Evolutionary conservation across 2,329 filamentous ascomycete genomes (phyloP).

Genomic region (Colletotrichum endophyticum): DNA sequence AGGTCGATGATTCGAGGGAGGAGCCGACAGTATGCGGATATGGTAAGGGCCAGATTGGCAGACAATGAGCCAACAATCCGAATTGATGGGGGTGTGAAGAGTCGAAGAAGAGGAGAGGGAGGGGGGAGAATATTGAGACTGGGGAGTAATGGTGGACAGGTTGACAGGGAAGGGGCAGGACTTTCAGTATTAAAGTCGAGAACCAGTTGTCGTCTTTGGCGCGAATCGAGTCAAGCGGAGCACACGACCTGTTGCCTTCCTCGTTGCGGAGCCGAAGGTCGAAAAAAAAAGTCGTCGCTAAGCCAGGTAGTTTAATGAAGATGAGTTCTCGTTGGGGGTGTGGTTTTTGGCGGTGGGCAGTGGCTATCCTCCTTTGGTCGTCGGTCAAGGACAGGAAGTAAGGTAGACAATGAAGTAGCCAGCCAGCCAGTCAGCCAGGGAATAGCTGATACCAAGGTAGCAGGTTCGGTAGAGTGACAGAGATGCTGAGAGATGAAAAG

Average conservation of each 20-base stretch:
- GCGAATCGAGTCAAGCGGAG: conserved; percentile 1
- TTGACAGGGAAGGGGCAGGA: background rate
- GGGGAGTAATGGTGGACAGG: background rate
- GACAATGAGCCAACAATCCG: background rate
- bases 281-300: background rate
- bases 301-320: background rate
- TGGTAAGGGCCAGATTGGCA: background rate
- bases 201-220: background rate
- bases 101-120: background rate
- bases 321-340: conserved; percentile 5
- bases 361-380: conserved; percentile 18
- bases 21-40: background rate
- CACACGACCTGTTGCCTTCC: conserved; percentile 18
- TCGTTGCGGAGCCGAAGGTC: conserved; percentile 1
- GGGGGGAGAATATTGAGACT: background rate
- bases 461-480: background rate
- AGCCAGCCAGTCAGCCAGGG: background rate
- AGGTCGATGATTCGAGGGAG: background rate
- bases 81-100: background rate
- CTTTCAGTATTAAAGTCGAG: conserved; percentile 11
- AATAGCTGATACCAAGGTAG: background rate
- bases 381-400: conserved; percentile 10
- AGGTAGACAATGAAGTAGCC: background rate
- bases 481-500: background rate
- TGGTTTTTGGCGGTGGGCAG: background rate